A percentile compares a stretch with the other conserved stretches of the same genome.
Evolutionary conservation across 352 stramenopile genomes (phyloP).

Genomic region (Phytophthora rubi): DNA sequence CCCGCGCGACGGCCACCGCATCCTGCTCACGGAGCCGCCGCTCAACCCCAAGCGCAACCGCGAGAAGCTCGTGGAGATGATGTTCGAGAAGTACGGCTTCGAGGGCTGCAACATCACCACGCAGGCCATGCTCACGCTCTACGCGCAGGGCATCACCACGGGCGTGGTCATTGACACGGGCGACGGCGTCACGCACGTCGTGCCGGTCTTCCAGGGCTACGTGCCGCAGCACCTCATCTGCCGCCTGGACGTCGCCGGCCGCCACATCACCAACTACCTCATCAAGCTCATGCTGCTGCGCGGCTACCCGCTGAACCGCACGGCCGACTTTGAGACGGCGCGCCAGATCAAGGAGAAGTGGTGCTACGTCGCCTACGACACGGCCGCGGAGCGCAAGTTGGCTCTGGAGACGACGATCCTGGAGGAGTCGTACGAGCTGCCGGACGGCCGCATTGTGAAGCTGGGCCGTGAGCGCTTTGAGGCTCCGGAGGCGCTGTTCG

Average conservation of each 20-base stretch:
- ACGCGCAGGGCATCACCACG: slow-evolving; percentile 90
- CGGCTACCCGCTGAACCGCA: slow-evolving; percentile 93
- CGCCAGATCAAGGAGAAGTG: slow-evolving; percentile 95
- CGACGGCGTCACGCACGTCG: slow-evolving; percentile 94
- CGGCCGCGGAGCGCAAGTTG: slow-evolving; percentile 83
- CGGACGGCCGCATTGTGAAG: slow-evolving; percentile 96
- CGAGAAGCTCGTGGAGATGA: slow-evolving; percentile 91
- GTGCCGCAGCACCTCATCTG: slow-evolving; percentile 91
- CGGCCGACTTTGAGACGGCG: slow-evolving; percentile 93
- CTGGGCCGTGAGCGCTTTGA: slow-evolving; percentile 96
- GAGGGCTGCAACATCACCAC: slow-evolving; percentile 90
- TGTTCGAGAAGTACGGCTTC: slow-evolving; percentile 95
- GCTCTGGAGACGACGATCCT: slow-evolving; percentile 93
- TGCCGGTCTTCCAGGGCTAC: slow-evolving; percentile 92
- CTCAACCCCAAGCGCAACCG: slow-evolving; percentile 93
- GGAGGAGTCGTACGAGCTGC: slow-evolving; percentile 94
- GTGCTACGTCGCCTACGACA: slow-evolving; percentile 94
- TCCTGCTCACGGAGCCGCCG: slow-evolving; percentile 93
- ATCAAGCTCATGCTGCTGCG: slow-evolving; percentile 93
- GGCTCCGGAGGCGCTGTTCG: slow-evolving; percentile 96
- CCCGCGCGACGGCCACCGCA: slow-evolving; percentile 74
- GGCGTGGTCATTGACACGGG: slow-evolving; percentile 94
- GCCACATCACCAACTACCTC: slow-evolving; percentile 95
- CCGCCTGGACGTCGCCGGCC: slow-evolving; percentile 91
- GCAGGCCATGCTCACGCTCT: slow-evolving; percentile 94